Percentiles rank a stretch among this genome's conserved stretches.
These are phyloP conservation scores for Favolaschia claudopus DNA, from an alignment of 768 basidiomycete genomes.

Conservation along the genomic window DNA sequence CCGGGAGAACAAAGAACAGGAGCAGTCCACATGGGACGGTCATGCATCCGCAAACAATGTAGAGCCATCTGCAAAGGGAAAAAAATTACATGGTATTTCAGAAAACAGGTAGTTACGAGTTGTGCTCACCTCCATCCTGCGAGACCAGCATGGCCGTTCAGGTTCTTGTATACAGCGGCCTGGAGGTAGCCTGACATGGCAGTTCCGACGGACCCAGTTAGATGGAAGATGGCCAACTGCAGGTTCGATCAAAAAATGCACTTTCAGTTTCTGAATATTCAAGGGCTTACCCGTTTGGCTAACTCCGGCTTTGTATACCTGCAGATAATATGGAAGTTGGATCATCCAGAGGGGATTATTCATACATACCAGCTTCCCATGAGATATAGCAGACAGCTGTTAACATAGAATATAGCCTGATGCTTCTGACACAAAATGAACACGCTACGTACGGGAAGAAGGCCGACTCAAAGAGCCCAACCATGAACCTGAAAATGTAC, in stretches of 20 bases:
- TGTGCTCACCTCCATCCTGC: conserved; percentile 33
- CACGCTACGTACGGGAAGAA: conserved; percentile 31
- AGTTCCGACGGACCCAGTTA: conserved; percentile 32
- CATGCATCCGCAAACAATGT: conserved; percentile 36
- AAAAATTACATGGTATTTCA: not conserved
- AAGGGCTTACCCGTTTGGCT: conserved; percentile 27
- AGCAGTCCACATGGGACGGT: conserved; percentile 32
- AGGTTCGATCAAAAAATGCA: not conserved
- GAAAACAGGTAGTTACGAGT: not conserved
- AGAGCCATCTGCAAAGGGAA: conserved; percentile 29
- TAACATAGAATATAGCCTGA: not conserved
- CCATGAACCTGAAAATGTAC: conserved; percentile 34
- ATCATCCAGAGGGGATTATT: not conserved
- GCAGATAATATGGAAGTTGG: not conserved
- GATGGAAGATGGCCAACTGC: conserved; percentile 33
- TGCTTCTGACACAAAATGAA: not conserved
- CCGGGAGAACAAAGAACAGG: conserved; percentile 31
- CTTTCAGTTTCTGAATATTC: not conserved
- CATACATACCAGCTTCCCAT: conserved; percentile 34
- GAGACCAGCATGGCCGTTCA: conserved; percentile 30
- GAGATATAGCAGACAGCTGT: conserved; percentile 23
- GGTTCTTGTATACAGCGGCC: conserved; percentile 31
- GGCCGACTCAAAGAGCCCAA: conserved; percentile 32
- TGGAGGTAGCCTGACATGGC: conserved; percentile 36
- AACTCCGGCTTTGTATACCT: conserved; percentile 32